Evolutionary conservation across 805 yeast species (phyloP).

Genomic region (Wickerhamiella parazyma): DNA sequence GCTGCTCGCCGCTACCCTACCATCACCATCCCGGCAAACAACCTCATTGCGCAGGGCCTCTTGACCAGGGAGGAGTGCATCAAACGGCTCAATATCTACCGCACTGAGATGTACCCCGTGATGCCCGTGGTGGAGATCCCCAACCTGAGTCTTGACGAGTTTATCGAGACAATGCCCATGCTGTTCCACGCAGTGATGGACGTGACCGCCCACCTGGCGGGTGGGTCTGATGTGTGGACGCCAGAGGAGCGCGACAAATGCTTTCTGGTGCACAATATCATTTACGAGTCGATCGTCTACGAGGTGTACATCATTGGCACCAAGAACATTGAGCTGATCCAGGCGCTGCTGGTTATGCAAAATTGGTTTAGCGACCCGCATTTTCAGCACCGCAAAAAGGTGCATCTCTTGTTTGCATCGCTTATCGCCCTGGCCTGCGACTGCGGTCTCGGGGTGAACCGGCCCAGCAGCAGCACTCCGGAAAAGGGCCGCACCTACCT

Average conservation of each 20-base stretch:
- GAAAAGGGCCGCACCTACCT: constrained; percentile 17
- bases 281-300: constrained; percentile 24
- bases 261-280: constrained; percentile 20
- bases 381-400: constrained; percentile 62
- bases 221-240: constrained; percentile 1
- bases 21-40: constrained; percentile 18
- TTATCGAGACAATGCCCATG: constrained; percentile 43
- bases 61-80: constrained; percentile 48
- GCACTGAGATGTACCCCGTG: constrained; percentile 31
- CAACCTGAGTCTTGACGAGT: constrained; percentile 31
- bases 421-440: constrained; percentile 62
- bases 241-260: constrained; percentile 4
- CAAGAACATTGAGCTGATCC: constrained; percentile 55
- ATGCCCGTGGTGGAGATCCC: constrained; percentile 51
- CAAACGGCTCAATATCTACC: constrained; percentile 38
- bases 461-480: constrained; percentile 7
- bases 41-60: constrained; percentile 41
- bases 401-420: constrained; percentile 52
- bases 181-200: constrained; percentile 55
- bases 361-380: constrained; percentile 81
- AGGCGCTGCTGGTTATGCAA: constrained; percentile 45
- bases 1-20: constrained; percentile 21
- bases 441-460: constrained; percentile 42
- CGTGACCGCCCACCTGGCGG: constrained; percentile 32
- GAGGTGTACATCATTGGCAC: constrained; percentile 59